Evolutionary conservation across 257 asterid species (phyloP).

Genomic region (Solanum stenotomum): DNA sequence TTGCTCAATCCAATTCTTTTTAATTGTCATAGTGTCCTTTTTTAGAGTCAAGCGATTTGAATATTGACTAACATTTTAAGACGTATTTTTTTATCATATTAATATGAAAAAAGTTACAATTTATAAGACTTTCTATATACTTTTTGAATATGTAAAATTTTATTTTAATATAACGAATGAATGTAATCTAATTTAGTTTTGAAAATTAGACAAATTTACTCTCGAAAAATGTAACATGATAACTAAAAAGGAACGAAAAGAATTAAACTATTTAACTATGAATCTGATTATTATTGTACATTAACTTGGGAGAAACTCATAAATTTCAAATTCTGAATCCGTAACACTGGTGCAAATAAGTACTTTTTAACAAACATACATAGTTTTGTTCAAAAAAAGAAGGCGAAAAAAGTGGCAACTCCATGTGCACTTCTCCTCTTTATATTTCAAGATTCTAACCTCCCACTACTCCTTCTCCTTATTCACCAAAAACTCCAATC

Average conservation of each 20-base stretch:
- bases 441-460: background rate
- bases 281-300: background rate
- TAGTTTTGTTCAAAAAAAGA: background rate
- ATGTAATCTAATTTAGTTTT: no score
- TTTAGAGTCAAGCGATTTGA: no score
- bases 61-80: no score
- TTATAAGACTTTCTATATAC: no score
- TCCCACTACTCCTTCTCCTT: background rate
- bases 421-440: background rate
- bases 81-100: no score
- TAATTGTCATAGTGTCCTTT: background rate
- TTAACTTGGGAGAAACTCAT: background rate
- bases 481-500: background rate
- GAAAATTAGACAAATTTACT: background rate
- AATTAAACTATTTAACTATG: background rate
- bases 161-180: no score
- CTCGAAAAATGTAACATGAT: no score
- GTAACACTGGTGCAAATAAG: rapidly evolving
- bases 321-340: background rate
- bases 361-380: background rate
- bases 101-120: no score
- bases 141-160: no score
- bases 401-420: slow-evolving; percentile 3
- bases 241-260: no score
- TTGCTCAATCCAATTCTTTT: background rate